phyloP scores from a whole-genome alignment of 2,329 filamentous ascomycete genomes.

The Graphium sp. region DNA sequence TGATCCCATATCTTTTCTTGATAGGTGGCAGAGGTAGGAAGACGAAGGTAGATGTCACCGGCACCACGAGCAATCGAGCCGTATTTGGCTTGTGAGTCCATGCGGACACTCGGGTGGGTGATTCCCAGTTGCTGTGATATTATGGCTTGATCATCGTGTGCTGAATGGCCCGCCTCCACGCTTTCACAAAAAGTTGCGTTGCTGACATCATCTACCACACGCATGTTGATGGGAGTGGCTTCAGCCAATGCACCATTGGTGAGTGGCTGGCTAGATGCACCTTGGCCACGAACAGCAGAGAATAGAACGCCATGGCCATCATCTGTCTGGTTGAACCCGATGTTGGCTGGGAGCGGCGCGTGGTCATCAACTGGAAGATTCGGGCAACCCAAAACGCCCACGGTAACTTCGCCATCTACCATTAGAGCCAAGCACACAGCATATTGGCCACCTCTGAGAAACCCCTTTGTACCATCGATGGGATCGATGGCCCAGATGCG shows the following conservation, averaged over 20 bases:
- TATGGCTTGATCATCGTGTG: conserved; percentile 58
- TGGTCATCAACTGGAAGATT: conserved; percentile 79
- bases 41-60: conserved; percentile 82
- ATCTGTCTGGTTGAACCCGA: conserved; percentile 51
- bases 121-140: conserved; percentile 80
- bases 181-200: conserved; percentile 91
- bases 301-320: conserved; percentile 76
- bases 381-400: conserved; percentile 87
- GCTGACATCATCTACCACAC: conserved; percentile 52
- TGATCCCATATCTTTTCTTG: conserved; percentile 99
- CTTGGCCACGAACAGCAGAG: conserved; percentile 62
- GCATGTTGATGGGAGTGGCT: conserved; percentile 45
- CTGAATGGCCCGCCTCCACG: conserved; percentile 84
- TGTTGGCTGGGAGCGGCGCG: conserved; percentile 42
- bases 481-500: conserved; percentile 95
- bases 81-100: conserved; percentile 98
- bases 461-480: conserved; percentile 96
- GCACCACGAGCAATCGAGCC: conserved; percentile 86
- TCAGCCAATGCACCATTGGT: conserved; percentile 32
- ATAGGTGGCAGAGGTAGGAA: conserved; percentile 75
- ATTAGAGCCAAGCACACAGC: conserved; percentile 86
- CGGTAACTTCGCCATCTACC: conserved; percentile 83
- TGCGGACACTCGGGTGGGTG: conserved; percentile 73
- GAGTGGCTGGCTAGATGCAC: conserved; percentile 66
- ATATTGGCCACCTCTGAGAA: conserved; percentile 90